These are phyloP conservation scores for Globisporangium viniferum DNA, from an alignment of 352 stramenopile genomes.

Conservation along the genomic window DNA sequence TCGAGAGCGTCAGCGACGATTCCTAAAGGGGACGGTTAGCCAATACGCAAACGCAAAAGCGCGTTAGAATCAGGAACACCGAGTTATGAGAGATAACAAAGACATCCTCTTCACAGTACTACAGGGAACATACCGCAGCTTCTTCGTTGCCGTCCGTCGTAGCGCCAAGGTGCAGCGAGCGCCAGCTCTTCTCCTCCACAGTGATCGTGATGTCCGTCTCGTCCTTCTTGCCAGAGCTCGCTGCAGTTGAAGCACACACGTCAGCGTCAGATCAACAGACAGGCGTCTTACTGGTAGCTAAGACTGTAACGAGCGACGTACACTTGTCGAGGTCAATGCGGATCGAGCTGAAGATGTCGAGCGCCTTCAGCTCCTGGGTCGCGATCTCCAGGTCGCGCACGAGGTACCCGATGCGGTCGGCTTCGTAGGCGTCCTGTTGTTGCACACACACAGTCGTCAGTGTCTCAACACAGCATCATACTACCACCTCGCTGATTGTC, in stretches of 20 bases:
- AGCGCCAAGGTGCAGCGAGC: conserved; percentile 79
- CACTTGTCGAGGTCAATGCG: conserved; percentile 77
- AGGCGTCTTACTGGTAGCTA: neutral
- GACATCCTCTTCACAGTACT: neutral
- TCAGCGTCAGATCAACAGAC: neutral
- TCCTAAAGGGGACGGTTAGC: conserved; percentile 32
- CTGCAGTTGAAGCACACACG: conserved; percentile 19
- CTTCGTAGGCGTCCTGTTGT: conserved; percentile 48
- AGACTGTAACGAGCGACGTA: conserved; percentile 13
- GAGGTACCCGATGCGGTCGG: conserved; percentile 67
- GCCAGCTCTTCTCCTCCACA: conserved; percentile 85
- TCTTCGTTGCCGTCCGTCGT: conserved; percentile 85
- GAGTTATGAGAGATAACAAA: neutral
- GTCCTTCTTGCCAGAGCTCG: conserved; percentile 59
- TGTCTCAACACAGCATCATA: no score
- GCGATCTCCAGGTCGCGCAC: conserved; percentile 55
- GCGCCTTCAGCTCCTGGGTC: conserved; percentile 61
- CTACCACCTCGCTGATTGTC: no score
- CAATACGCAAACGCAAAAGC: neutral
- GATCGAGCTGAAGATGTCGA: conserved; percentile 86
- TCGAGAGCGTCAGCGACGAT: conserved; percentile 81
- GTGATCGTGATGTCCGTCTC: conserved; percentile 87
- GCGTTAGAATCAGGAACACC: conserved; percentile 2
- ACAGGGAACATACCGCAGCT: conserved; percentile 43
- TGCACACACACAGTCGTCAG: neutral